Base-by-base conservation (phyloP, 2,329 filamentous ascomycete species). In the Claviceps purpurea region DNA sequence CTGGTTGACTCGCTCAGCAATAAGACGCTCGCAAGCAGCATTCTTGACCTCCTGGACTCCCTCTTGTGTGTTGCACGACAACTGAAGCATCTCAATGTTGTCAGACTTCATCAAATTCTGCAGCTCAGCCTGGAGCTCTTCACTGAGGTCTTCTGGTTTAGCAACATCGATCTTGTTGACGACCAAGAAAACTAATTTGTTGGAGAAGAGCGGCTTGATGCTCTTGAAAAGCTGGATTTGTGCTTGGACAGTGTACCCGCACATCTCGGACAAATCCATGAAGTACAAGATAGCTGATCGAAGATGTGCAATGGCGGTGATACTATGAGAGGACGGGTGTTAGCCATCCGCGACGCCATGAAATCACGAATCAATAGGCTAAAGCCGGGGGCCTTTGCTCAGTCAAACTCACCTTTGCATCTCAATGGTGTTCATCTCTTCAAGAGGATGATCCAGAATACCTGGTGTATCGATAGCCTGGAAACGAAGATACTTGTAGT, bases 351-450 rank as follows among this genome's bases (percentile, higher is more conserved):
- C 41, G 11, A 18, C 4, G 14, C n/a, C 14, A 30, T 5, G 7
- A 2, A 7, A 47, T 22, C 8, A 7, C 7, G 22, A 18, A 14
- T 5, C 20, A 40, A 26, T 10, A 14, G 14, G 18, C 47, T 34
- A 34, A 40, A 48, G 37, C 37, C 16, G 5, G 8, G 2, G 4
- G 22, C 24, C 11, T 26, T 34, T 18, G 18, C 11, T n/a, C 11
- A 24, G 13, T n/a, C 38, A 37, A 16, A 37, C 55, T 50, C 52
- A 62, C 59, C 60, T 70, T 75, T 97, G 93, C 89, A 97, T 97
- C 72, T 98, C 93, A 65, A 98, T 98, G 3, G 93, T 97, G 73
- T 96, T 95, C 93, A 97, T 98, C 73, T 97, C 93, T 71, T 97
- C 93, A 8, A 98, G 81, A 39, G 91, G 90, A 68, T 98, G 93